Conservation (phyloP, 805 yeast genomes). For the Ogataea naganishii region DNA sequence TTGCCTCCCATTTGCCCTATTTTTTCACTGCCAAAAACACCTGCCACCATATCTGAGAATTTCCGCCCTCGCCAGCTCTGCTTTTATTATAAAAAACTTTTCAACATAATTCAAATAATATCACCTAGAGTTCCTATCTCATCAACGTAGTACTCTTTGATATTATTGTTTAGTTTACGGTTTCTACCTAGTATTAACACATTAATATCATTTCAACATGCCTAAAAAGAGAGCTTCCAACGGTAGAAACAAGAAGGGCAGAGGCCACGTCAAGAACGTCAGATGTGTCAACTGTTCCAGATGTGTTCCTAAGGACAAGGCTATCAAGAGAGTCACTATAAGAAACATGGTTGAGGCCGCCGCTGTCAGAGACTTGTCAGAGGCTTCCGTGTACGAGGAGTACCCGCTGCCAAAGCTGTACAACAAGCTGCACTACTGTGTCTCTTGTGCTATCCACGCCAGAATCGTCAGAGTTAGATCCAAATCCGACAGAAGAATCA, state of each 20-base stretch:
- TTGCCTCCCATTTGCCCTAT: no score
- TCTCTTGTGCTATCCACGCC: slow-evolving; percentile 99
- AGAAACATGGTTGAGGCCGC: slow-evolving; percentile 99
- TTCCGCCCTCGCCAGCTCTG: no score
- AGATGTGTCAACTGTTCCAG: slow-evolving; percentile 99
- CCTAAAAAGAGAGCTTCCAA: slow-evolving; percentile 99
- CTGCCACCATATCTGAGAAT: no score
- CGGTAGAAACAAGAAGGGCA: slow-evolving; percentile 99
- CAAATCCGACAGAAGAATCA: slow-evolving; percentile 95
- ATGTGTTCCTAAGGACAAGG: slow-evolving; percentile 99
- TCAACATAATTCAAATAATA: no score
- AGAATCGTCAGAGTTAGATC: slow-evolving; percentile 99
- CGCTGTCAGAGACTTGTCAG: slow-evolving; percentile 98
- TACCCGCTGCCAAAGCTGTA: slow-evolving; percentile 99
- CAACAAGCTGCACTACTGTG: slow-evolving; percentile 99
- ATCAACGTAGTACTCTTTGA: no score
- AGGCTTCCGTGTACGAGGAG: slow-evolving; percentile 98
- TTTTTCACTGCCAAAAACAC: no score
- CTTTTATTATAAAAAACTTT: no score
- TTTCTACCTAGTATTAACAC: no score
- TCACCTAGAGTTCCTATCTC: no score
- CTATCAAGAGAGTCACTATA: slow-evolving; percentile 99
- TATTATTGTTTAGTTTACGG: no score
- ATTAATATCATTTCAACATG: no score
- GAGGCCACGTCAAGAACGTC: slow-evolving; percentile 99